Evolutionary conservation across 345 rosid species (phyloP).

Genomic region (Viola odorata): DNA sequence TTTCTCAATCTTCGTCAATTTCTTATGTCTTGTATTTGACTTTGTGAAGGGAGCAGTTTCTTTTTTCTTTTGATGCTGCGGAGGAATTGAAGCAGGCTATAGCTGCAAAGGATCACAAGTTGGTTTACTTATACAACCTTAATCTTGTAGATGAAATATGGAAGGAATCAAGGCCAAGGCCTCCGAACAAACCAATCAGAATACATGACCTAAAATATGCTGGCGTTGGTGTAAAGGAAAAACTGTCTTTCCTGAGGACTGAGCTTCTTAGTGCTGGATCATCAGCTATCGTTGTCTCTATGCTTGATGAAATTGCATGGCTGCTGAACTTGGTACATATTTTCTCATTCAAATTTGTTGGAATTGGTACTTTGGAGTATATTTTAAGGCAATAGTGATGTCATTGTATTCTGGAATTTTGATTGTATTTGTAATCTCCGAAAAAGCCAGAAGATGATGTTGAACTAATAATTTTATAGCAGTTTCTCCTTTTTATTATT

Average conservation of each 20-base stretch:
- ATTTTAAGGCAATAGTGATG: too few relatives aligned
- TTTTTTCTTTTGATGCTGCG: constrained; percentile 88
- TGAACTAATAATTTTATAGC: neutral
- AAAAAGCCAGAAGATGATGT: neutral
- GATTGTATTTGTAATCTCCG: neutral
- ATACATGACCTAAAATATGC: constrained; percentile 83
- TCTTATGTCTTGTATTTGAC: constrained; percentile 40
- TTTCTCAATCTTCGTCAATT: constrained; percentile 9
- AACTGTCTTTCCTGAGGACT: constrained; percentile 60
- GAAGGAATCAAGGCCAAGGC: constrained; percentile 81
- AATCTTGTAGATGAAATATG: constrained; percentile 89
- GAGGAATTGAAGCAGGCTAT: constrained; percentile 84
- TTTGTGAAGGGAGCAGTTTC: constrained; percentile 95
- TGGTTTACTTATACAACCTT: constrained; percentile 64
- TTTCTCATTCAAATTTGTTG: constrained; percentile 4
- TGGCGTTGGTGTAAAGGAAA: constrained; percentile 70
- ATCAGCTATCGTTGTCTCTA: constrained; percentile 76
- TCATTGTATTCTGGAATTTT: neutral
- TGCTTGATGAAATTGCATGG: constrained; percentile 99
- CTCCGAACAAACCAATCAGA: constrained; percentile 69
- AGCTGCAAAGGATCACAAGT: constrained; percentile 68
- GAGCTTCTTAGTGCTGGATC: constrained; percentile 63
- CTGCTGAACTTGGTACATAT: constrained; percentile 75
- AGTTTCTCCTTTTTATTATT: constrained; percentile 3
- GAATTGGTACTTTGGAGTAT: too few relatives aligned